A percentile compares a stretch with the other conserved stretches of the same genome.
Conservation (phyloP, 805 yeast genomes). For the Lachancea sp. region DNA sequence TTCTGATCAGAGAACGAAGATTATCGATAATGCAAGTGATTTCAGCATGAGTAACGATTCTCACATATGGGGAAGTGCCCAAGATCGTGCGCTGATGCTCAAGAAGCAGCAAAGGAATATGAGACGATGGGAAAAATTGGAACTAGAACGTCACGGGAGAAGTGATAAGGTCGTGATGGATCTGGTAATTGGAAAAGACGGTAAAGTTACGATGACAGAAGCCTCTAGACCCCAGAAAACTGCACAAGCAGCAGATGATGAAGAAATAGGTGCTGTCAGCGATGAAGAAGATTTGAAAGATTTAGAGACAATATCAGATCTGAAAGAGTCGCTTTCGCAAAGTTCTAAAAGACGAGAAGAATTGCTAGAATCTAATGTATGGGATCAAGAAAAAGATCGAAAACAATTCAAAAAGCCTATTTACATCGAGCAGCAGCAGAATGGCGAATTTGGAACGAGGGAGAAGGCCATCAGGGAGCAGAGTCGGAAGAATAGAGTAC, state of each 20-base stretch:
- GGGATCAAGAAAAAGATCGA: constrained; percentile 57
- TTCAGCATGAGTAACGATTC: constrained; percentile 46
- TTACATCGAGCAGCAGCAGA: constrained; percentile 27
- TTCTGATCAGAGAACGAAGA: constrained; percentile 82
- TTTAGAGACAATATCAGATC: constrained; percentile 23
- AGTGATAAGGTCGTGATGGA: constrained; percentile 64
- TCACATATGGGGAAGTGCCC: constrained; percentile 74
- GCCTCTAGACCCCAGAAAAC: constrained; percentile 23
- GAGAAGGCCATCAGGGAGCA: not conserved
- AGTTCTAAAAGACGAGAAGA: constrained; percentile 14
- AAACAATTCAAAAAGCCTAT: constrained; percentile 50
- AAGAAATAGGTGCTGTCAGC: constrained; percentile 32
- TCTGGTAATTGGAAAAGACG: constrained; percentile 67
- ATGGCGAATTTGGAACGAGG: not conserved
- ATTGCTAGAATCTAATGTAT: constrained; percentile 36
- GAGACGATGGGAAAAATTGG: constrained; percentile 55
- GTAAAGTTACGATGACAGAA: constrained; percentile 66
- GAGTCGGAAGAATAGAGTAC: constrained; percentile 21
- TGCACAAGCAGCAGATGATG: constrained; percentile 26
- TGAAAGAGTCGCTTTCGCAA: constrained; percentile 21
- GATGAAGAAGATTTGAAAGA: constrained; percentile 35
- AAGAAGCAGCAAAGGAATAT: constrained; percentile 77
- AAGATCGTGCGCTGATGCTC: constrained; percentile 80
- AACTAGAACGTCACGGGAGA: constrained; percentile 57
- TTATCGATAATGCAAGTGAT: constrained; percentile 90